phyloP scores from a whole-genome alignment of 1,139 yeast species.

The Candida gigantensis region DNA sequence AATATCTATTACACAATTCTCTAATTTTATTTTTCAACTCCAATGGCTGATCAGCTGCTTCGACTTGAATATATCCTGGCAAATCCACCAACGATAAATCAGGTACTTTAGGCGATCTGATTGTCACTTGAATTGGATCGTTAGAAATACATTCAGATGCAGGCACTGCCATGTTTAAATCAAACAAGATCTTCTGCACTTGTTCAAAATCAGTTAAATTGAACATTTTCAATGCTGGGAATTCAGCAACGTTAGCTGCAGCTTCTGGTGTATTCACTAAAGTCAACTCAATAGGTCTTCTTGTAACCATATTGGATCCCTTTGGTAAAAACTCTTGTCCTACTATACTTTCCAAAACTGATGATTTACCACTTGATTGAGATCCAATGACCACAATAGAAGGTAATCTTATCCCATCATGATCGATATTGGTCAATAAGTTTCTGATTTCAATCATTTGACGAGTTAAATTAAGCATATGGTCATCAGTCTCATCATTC shows the following conservation, averaged over 20 bases:
- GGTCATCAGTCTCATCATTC: slow-evolving; percentile 58
- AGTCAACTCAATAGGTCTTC: slow-evolving; percentile 93
- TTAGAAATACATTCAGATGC: slow-evolving; percentile 79
- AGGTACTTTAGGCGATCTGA: slow-evolving; percentile 89
- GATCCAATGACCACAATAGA: slow-evolving; percentile 97
- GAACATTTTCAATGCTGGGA: slow-evolving; percentile 83
- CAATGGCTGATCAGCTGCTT: slow-evolving; percentile 93
- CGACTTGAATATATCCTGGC: slow-evolving; percentile 97
- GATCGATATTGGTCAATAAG: slow-evolving; percentile 74
- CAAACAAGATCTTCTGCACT: slow-evolving; percentile 81
- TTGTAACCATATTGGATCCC: slow-evolving; percentile 93
- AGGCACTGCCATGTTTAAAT: slow-evolving; percentile 91
- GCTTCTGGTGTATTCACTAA: slow-evolving; percentile 81
- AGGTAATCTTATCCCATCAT: slow-evolving; percentile 80
- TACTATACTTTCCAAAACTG: slow-evolving; percentile 89
- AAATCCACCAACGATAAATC: slow-evolving; percentile 92
- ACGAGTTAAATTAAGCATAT: slow-evolving; percentile 82
- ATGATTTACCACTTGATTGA: slow-evolving; percentile 94
- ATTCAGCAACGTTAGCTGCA: slow-evolving; percentile 88
- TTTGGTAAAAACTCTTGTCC: slow-evolving; percentile 95
- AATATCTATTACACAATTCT: slow-evolving; percentile 77
- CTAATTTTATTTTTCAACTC: slow-evolving; percentile 79
- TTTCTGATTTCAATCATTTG: slow-evolving; percentile 96
- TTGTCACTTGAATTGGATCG: slow-evolving; percentile 89
- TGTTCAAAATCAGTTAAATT: slow-evolving; percentile 84